These are phyloP conservation scores for Fomitopsis palustris DNA, from an alignment of 1,284 basidiomycete species.

Conservation along the genomic window DNA sequence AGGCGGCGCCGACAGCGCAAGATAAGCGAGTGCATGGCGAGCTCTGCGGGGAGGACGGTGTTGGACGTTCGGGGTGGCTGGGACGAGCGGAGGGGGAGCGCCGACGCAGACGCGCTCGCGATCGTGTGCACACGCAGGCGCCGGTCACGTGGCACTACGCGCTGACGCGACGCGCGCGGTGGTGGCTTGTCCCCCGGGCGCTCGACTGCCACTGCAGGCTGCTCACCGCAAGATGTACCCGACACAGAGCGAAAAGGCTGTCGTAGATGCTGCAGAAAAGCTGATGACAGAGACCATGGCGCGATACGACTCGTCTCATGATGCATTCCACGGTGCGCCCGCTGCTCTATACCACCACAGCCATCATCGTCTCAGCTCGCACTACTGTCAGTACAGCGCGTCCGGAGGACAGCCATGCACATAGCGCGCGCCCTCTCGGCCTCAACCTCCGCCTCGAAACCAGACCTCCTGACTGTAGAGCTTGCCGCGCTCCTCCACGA, in stretches of 20 bases:
- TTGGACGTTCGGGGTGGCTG: not conserved
- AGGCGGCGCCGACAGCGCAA: conserved; percentile 19
- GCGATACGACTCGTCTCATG: conserved; percentile 87
- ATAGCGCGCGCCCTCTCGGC: conserved; percentile 50
- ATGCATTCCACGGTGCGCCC: conserved; percentile 77
- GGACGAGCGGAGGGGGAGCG: not conserved
- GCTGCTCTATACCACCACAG: not conserved
- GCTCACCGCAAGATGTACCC: conserved; percentile 35
- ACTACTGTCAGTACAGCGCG: conserved; percentile 64
- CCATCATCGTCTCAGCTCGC: not conserved
- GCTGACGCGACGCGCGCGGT: not conserved
- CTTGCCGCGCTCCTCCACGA: conserved; percentile 88
- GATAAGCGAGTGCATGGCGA: conserved; percentile 9
- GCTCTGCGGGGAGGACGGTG: not conserved
- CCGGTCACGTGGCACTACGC: not conserved
- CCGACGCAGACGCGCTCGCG: not conserved
- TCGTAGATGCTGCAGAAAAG: conserved; percentile 59
- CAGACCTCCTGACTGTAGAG: conserved; percentile 76
- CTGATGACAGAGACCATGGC: conserved; percentile 79
- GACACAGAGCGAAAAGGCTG: conserved; percentile 33
- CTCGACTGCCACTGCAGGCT: not conserved
- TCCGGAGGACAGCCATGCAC: conserved; percentile 70
- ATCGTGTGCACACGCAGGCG: not conserved
- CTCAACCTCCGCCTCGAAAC: conserved; percentile 26
- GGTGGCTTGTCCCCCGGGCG: not conserved